Conservation (phyloP, 2,329 filamentous ascomycete species). For the Ceratocystiopsis sp. region DNA sequence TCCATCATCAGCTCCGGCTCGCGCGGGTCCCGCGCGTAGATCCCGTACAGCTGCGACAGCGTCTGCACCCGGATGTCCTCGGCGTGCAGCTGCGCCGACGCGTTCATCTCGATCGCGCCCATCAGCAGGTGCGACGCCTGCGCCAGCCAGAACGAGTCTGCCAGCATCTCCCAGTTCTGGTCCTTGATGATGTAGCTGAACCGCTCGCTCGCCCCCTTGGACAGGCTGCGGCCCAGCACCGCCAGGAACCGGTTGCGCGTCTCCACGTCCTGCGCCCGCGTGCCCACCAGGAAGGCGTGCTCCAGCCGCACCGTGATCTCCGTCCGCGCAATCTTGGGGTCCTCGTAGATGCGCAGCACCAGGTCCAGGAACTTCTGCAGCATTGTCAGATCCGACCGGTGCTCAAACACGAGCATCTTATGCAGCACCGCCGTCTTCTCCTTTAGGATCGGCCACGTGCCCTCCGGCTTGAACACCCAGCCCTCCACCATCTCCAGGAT, state of each 20-base stretch:
- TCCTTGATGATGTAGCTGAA: conserved; percentile 76
- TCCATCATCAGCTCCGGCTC: conserved; percentile 58
- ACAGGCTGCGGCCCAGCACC: conserved; percentile 89
- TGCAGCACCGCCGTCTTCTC: conserved; percentile 98
- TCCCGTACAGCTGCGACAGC: conserved; percentile 53
- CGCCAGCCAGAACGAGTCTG: conserved; percentile 90
- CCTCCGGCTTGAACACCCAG: conserved; percentile 92
- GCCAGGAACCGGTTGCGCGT: conserved; percentile 95
- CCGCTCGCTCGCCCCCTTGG: conserved; percentile 77
- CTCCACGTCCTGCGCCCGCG: conserved; percentile 78
- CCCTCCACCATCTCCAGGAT: conserved; percentile 84
- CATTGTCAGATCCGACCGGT: conserved; percentile 64
- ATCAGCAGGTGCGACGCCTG: conserved; percentile 89
- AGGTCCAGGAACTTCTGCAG: conserved; percentile 87
- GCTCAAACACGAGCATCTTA: conserved; percentile 96
- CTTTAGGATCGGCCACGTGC: conserved; percentile 92
- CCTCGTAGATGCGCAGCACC: conserved; percentile 95
- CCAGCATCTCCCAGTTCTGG: conserved; percentile 93
- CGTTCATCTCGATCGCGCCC: conserved; percentile 74
- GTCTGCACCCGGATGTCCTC: conserved; percentile 74
- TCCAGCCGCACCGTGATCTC: conserved; percentile 95
- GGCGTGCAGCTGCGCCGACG: conserved; percentile 56
- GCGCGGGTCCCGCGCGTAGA: conserved; percentile 52
- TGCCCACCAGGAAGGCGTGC: conserved; percentile 93
- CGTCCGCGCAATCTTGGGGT: conserved; percentile 84